Conservation (phyloP, 2,329 filamentous ascomycete species). For the Aureobasidium sp. region DNA sequence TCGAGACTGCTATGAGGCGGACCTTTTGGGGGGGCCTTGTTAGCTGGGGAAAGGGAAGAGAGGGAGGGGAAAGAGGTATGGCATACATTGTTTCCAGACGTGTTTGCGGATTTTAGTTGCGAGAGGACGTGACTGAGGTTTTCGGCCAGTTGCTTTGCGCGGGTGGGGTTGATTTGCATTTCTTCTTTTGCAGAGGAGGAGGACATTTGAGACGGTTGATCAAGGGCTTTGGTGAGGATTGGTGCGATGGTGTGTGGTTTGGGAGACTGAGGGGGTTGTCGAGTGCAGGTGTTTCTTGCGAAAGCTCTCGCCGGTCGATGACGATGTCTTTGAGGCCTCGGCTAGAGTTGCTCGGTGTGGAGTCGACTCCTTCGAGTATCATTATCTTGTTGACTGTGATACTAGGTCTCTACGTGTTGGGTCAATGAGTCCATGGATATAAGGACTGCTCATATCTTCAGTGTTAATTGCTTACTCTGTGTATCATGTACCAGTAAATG, state of each 20-base stretch:
- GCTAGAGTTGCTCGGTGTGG: background rate
- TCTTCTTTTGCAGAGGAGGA: conserved; percentile 7
- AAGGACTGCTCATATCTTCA: background rate
- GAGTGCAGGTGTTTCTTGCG: background rate
- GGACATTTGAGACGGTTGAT: background rate
- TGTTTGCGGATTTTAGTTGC: conserved; percentile 33
- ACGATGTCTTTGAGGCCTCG: background rate
- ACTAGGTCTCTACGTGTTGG: background rate
- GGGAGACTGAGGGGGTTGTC: background rate
- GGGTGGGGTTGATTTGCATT: conserved; percentile 33
- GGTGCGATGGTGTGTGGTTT: background rate
- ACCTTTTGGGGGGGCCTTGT: conserved; percentile 40
- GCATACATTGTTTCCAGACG: conserved; percentile 25
- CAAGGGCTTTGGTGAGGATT: background rate
- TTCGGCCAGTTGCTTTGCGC: conserved; percentile 37
- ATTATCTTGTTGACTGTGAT: too few species aligned
- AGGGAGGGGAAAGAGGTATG: background rate
- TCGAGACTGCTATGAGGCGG: conserved; percentile 88
- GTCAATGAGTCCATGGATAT: too few species aligned
- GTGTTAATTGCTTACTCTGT: background rate
- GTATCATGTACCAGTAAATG: background rate
- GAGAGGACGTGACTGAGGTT: conserved; percentile 35
- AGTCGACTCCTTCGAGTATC: background rate
- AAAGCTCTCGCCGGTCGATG: background rate
- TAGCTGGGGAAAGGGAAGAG: background rate